A percentile compares a stretch with the other conserved stretches of the same genome.
Conservation (phyloP, 1,284 basidiomycete species). For the Moniliella sp. region DNA sequence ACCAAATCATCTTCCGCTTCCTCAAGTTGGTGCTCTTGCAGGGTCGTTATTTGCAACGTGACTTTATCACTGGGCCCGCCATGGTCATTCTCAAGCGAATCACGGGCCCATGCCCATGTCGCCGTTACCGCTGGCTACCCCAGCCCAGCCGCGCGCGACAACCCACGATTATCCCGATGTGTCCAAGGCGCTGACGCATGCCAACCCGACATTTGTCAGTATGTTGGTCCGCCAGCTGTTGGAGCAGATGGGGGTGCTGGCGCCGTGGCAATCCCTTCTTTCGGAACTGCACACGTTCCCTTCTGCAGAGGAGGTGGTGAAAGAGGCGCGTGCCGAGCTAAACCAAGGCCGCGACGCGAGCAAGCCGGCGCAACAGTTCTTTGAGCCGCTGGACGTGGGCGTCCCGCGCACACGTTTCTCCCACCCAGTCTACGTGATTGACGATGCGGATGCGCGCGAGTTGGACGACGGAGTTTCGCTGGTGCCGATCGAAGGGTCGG, state of each 20-base stretch:
- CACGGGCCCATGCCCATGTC: background rate
- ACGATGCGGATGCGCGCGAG: conserved; percentile 59
- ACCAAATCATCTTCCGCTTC: background rate
- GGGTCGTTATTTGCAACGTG: conserved; percentile 19
- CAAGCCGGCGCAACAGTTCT: background rate
- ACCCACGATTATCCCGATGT: background rate
- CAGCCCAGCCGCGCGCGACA: background rate
- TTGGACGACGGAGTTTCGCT: conserved; percentile 83
- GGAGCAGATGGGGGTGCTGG: conserved; percentile 8
- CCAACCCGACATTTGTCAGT: conserved; percentile 10
- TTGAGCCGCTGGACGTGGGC: conserved; percentile 1
- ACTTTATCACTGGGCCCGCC: conserved; percentile 6
- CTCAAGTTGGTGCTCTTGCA: conserved; percentile 21
- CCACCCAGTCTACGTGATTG: conserved; percentile 67
- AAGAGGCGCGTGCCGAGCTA: conserved; percentile 2
- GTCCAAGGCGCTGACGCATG: conserved; percentile 5
- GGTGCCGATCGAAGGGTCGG: conserved; percentile 35
- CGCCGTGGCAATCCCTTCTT: conserved; percentile 17
- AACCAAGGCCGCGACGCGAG: conserved; percentile 1
- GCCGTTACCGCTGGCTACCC: background rate
- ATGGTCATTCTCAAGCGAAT: conserved; percentile 11
- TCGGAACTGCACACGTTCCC: conserved; percentile 9
- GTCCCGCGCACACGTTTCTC: conserved; percentile 20
- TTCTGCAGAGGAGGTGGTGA: conserved; percentile 1
- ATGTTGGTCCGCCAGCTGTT: conserved; percentile 12